phyloP scores from a whole-genome alignment of 169 alveolate genomes.

The Eimeria sp. region DNA sequence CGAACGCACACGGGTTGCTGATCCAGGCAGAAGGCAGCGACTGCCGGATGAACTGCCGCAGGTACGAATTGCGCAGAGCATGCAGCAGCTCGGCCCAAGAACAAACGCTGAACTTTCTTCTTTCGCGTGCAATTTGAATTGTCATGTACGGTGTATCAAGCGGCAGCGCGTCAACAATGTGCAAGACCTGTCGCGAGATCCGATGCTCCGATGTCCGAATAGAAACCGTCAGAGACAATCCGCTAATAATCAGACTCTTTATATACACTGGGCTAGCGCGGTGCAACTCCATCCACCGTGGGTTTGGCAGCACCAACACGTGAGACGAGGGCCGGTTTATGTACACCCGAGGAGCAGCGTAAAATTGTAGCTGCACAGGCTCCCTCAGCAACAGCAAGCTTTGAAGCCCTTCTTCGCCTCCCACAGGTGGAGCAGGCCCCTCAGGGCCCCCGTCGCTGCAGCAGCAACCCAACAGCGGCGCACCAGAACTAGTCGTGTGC shows the following conservation, averaged over 20 bases:
- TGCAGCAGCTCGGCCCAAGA: slow-evolving; percentile 92
- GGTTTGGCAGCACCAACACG: slow-evolving; percentile 88
- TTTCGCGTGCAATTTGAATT: slow-evolving; percentile 91
- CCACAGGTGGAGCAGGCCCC: neutral
- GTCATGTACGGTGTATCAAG: slow-evolving; percentile 95
- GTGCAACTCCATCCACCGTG: slow-evolving; percentile 91
- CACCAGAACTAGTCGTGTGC: neutral
- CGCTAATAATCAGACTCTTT: slow-evolving; percentile 89
- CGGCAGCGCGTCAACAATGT: slow-evolving; percentile 94
- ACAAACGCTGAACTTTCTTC: slow-evolving; percentile 89
- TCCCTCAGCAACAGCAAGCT: slow-evolving; percentile 25
- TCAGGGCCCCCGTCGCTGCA: no score
- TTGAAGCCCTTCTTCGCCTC: neutral
- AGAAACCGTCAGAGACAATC: slow-evolving; percentile 91
- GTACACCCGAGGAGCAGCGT: slow-evolving; percentile 83
- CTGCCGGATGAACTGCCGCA: slow-evolving; percentile 93
- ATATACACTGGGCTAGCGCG: slow-evolving; percentile 90
- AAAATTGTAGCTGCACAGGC: slow-evolving; percentile 85
- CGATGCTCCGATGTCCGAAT: slow-evolving; percentile 94
- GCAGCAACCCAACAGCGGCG: neutral
- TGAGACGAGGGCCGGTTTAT: slow-evolving; percentile 85
- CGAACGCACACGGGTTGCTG: slow-evolving; percentile 92
- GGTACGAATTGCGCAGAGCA: slow-evolving; percentile 91
- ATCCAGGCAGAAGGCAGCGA: slow-evolving; percentile 95
- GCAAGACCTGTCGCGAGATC: slow-evolving; percentile 91